phyloP scores from a whole-genome alignment of 768 basidiomycete species.

The Rhizopogon rudus region DNA sequence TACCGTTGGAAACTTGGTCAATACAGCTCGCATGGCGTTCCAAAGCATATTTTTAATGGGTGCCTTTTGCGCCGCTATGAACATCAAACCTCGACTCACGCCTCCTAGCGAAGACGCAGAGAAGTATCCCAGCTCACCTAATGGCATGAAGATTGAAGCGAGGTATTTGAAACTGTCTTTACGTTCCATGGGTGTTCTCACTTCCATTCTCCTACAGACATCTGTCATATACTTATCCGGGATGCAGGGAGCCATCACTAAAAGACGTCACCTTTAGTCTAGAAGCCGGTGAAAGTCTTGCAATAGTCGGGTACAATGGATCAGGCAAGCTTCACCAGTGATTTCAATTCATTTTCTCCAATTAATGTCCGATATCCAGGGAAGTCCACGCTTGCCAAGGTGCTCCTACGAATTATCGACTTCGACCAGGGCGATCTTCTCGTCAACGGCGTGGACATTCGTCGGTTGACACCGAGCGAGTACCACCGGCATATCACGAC shows the following conservation, averaged over 20 bases:
- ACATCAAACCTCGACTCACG: constrained; percentile 61
- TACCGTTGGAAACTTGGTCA: constrained; percentile 56
- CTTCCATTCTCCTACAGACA: constrained; percentile 34
- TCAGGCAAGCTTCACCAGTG: constrained; percentile 48
- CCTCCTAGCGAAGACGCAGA: constrained; percentile 50
- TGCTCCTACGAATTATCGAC: constrained; percentile 73
- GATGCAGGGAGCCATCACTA: constrained; percentile 60
- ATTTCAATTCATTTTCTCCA: constrained; percentile 8
- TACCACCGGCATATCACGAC: constrained; percentile 74
- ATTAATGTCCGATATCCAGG: constrained; percentile 36
- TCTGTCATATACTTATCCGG: constrained; percentile 78
- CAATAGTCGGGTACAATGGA: constrained; percentile 83
- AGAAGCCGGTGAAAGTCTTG: constrained; percentile 72
- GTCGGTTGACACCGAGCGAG: constrained; percentile 59
- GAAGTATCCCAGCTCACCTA: constrained; percentile 40
- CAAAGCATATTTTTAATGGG: constrained; percentile 85
- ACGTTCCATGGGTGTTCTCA: constrained; percentile 2
- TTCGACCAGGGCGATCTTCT: constrained; percentile 65
- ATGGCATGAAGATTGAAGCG: constrained; percentile 68
- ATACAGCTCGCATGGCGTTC: constrained; percentile 69
- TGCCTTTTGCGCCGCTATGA: constrained; percentile 76
- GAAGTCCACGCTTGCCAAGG: constrained; percentile 83
- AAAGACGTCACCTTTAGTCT: constrained; percentile 66
- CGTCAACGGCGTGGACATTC: constrained; percentile 68
- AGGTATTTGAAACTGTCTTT: constrained; percentile 39